These are phyloP conservation scores for Claviceps citrina DNA, from an alignment of 2,329 filamentous ascomycete genomes.

Conservation along the genomic window DNA sequence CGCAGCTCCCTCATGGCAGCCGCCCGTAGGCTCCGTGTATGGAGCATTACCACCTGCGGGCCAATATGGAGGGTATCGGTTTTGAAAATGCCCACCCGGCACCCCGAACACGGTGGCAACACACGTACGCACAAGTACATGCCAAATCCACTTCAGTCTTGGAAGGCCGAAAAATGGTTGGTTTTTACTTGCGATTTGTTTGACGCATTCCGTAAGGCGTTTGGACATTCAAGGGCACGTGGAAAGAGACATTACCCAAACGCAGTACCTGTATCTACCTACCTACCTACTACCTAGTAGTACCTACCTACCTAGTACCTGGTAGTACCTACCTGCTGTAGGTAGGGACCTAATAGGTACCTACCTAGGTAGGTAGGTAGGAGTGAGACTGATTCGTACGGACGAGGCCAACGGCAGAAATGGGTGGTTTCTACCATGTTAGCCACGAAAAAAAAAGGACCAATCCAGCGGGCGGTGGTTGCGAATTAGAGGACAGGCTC, in stretches of 20 bases:
- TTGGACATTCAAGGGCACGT: slow-evolving; percentile 7
- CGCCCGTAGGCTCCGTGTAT: slow-evolving; percentile 16
- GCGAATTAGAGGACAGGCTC: neutral
- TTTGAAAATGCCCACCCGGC: slow-evolving; percentile 8
- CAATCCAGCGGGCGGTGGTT: neutral
- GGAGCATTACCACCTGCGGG: slow-evolving; percentile 17
- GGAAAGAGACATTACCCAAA: neutral
- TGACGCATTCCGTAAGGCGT: slow-evolving; percentile 13
- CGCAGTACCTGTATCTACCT: neutral
- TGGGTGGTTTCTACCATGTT: too few relatives aligned
- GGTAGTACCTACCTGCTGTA: too few relatives aligned
- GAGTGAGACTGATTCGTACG: neutral
- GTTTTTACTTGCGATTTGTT: slow-evolving; percentile 3
- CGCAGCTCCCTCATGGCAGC: slow-evolving; percentile 14
- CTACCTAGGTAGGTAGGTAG: too few relatives aligned
- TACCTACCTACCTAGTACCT: too few relatives aligned
- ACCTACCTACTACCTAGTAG: too few relatives aligned
- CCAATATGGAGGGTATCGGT: slow-evolving; percentile 23
- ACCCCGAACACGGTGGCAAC: neutral
- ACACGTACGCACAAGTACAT: neutral
- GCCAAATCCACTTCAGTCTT: neutral
- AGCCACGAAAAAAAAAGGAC: neutral
- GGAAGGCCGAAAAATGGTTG: slow-evolving; percentile 1
- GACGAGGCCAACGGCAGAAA: neutral
- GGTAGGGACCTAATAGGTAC: too few relatives aligned